Evolutionary conservation across 495 filamentous ascomycete genomes (phyloP).

Genomic region (Cetradonia linearis): DNA sequence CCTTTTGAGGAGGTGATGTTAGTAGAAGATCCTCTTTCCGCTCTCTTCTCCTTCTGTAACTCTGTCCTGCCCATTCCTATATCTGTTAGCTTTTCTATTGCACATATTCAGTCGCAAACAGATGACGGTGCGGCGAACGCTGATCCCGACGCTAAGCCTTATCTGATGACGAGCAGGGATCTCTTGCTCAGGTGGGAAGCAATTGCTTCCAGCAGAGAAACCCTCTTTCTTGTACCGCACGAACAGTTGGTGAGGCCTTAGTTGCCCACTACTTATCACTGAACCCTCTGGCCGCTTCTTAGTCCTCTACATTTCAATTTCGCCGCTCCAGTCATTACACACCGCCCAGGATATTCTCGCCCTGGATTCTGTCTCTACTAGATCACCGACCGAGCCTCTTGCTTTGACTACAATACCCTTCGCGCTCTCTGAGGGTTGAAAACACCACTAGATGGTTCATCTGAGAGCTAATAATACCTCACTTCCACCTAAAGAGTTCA

Average conservation of each 20-base stretch:
- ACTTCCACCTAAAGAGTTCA: not conserved
- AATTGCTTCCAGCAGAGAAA: not conserved
- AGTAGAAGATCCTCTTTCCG: not conserved
- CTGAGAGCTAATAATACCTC: not conserved
- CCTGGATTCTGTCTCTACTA: constrained; percentile 4
- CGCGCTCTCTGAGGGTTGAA: not conserved
- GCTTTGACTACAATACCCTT: not conserved
- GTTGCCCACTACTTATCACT: not conserved
- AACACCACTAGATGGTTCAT: not conserved
- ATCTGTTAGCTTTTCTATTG: not conserved
- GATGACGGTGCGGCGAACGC: not conserved
- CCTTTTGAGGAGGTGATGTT: not conserved
- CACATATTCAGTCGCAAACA: not conserved
- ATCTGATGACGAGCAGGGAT: constrained; percentile 7
- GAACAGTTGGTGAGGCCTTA: not conserved
- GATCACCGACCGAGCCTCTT: not conserved
- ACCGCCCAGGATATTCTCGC: not conserved
- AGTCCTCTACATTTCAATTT: not conserved
- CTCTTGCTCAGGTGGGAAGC: constrained; percentile 1
- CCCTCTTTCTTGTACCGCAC: not conserved
- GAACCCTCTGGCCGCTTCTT: not conserved
- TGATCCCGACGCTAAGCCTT: constrained; percentile 7
- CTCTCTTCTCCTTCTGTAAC: not conserved
- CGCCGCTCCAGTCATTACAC: not conserved
- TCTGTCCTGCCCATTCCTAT: constrained; percentile 1